Conservation (phyloP, 352 stramenopile genomes). For the Peronospora belbahrii region DNA sequence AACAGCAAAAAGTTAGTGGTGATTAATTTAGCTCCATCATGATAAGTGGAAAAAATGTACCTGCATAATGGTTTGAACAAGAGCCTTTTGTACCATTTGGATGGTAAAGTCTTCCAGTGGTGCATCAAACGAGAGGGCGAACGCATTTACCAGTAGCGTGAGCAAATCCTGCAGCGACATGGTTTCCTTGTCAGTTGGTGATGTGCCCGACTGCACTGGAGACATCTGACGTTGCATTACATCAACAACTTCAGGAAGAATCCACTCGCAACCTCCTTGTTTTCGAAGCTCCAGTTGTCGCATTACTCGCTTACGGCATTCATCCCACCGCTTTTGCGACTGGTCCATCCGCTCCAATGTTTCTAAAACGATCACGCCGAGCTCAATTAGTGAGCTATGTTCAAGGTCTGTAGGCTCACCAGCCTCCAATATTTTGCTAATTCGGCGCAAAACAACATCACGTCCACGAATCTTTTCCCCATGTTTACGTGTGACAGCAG, state of each 20-base stretch:
- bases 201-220: slow-evolving; percentile 8
- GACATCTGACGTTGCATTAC: slow-evolving; percentile 43
- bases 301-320: slow-evolving; percentile 34
- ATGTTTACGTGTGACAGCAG: slow-evolving; percentile 30
- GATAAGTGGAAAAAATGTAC: slow-evolving; percentile 10
- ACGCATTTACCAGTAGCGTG: slow-evolving; percentile 54
- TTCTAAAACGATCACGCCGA: slow-evolving; percentile 67
- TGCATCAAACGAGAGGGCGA: slow-evolving; percentile 41
- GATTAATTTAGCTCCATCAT: background rate
- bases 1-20: slow-evolving; percentile 1
- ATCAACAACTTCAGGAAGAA: slow-evolving; percentile 61
- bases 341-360: slow-evolving; percentile 66
- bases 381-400: slow-evolving; percentile 55
- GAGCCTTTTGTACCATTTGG: slow-evolving; percentile 52
- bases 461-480: slow-evolving; percentile 55
- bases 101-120: slow-evolving; percentile 57
- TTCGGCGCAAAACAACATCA: slow-evolving; percentile 62
- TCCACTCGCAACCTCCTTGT: slow-evolving; percentile 50
- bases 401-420: slow-evolving; percentile 46
- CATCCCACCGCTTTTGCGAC: slow-evolving; percentile 41
- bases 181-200: slow-evolving; percentile 12
- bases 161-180: slow-evolving; percentile 41
- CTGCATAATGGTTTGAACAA: slow-evolving; percentile 41
- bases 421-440: slow-evolving; percentile 60
- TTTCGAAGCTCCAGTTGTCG: slow-evolving; percentile 48